These are phyloP conservation scores for Kalaharituber pfeilii DNA, from an alignment of 2,329 filamentous ascomycete species.

Conservation along the genomic window DNA sequence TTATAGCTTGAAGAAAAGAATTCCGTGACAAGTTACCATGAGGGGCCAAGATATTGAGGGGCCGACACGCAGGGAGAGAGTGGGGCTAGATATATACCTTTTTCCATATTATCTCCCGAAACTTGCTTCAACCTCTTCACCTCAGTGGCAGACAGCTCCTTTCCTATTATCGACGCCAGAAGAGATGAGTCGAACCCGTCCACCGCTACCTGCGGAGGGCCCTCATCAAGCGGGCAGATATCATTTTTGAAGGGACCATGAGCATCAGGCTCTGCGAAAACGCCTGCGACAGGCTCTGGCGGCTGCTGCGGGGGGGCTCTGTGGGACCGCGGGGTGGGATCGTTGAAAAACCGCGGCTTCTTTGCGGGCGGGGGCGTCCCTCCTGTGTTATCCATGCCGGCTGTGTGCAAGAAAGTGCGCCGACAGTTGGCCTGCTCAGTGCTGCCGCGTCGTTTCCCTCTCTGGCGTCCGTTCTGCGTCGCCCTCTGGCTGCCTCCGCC, in stretches of 20 bases:
- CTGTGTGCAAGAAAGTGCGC: neutral
- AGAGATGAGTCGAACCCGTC: conserved; percentile 37
- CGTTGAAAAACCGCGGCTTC: neutral
- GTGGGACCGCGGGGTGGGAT: neutral
- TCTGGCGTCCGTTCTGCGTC: too few species aligned
- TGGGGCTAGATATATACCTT: conserved; percentile 29
- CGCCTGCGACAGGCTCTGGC: neutral
- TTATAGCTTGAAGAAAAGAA: conserved; percentile 18
- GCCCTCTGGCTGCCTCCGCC: too few species aligned
- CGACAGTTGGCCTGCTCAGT: too few species aligned
- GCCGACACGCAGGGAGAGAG: conserved; percentile 18
- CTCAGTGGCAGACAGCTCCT: conserved; percentile 35
- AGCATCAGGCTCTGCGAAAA: too few species aligned
- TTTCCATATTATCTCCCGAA: conserved; percentile 42
- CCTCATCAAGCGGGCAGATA: too few species aligned
- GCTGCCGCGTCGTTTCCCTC: too few species aligned
- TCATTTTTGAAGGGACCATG: too few species aligned
- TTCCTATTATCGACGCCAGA: conserved; percentile 44
- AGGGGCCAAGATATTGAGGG: neutral
- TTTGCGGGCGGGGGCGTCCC: neutral
- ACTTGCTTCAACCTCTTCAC: conserved; percentile 36
- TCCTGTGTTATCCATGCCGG: too few species aligned
- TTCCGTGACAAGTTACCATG: neutral
- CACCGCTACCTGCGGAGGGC: too few species aligned
- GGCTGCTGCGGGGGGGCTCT: neutral